A percentile compares a stretch with the other conserved stretches of the same genome.
Evolutionary conservation across 2,329 filamentous ascomycete genomes (phyloP).

Genomic region (Aureobasidium sp.): DNA sequence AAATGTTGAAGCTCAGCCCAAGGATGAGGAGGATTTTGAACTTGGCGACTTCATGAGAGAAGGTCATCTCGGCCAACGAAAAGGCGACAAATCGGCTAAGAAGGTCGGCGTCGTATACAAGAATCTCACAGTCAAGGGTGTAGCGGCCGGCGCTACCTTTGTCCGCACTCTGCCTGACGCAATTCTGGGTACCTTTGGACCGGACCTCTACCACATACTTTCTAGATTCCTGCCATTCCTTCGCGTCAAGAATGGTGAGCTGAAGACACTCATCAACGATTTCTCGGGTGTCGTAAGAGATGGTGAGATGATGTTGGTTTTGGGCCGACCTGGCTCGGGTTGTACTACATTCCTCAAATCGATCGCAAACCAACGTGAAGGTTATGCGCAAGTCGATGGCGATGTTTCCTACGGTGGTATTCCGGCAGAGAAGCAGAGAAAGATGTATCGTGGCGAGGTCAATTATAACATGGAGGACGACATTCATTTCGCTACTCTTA

Average conservation of each 20-base stretch:
- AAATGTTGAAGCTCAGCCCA: conserved; percentile 38
- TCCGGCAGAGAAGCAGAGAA: conserved; percentile 58
- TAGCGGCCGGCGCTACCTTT: conserved; percentile 59
- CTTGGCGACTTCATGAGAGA: conserved; percentile 64
- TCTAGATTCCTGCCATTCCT: conserved; percentile 48
- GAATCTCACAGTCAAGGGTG: conserved; percentile 66
- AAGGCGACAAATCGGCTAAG: conserved; percentile 61
- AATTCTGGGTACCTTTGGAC: conserved; percentile 70
- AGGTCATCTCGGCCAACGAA: conserved; percentile 68
- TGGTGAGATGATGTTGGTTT: conserved; percentile 62
- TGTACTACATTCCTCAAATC: conserved; percentile 73
- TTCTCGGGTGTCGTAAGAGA: conserved; percentile 61
- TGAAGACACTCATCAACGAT: conserved; percentile 54
- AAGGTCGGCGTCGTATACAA: conserved; percentile 73
- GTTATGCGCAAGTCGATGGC: conserved; percentile 60
- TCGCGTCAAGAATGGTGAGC: conserved; percentile 42
- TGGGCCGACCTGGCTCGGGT: conserved; percentile 66
- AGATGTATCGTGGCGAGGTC: conserved; percentile 66
- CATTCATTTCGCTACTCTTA: conserved; percentile 64
- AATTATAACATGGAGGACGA: conserved; percentile 75
- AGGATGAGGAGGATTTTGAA: conserved; percentile 57
- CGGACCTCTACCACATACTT: conserved; percentile 64
- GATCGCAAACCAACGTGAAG: conserved; percentile 61
- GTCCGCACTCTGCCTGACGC: conserved; percentile 68
- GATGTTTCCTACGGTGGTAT: conserved; percentile 68